These are phyloP conservation scores for Euphorbia peplus DNA, from an alignment of 345 rosid genomes.

Conservation along the genomic window DNA sequence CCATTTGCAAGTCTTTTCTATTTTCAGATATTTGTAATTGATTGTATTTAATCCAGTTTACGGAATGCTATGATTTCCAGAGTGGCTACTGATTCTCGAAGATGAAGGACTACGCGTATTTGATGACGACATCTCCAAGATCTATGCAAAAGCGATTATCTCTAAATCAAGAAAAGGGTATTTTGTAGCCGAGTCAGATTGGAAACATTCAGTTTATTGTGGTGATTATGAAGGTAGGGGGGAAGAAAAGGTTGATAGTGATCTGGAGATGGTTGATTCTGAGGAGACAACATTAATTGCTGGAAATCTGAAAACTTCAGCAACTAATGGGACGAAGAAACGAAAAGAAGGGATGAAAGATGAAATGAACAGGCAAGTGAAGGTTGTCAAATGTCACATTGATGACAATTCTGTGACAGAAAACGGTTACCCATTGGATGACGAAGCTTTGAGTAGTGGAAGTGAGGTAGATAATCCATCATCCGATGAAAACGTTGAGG, in stretches of 20 bases:
- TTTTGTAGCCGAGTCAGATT: slow-evolving; percentile 6
- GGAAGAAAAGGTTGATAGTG: slow-evolving; percentile 19
- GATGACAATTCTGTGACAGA: slow-evolving; percentile 24
- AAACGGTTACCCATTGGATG: slow-evolving; percentile 16
- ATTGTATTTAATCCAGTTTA: slow-evolving; percentile 5
- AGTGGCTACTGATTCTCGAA: slow-evolving; percentile 59
- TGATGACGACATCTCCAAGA: slow-evolving; percentile 41
- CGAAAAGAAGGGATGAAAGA: slow-evolving; percentile 53
- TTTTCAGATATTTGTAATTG: background rate
- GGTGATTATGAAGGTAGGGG: no score
- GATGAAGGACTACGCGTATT: slow-evolving; percentile 59
- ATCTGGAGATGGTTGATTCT: slow-evolving; percentile 37
- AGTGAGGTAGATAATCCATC: slow-evolving; percentile 42
- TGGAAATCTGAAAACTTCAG: slow-evolving; percentile 19
- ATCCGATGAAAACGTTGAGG: slow-evolving; percentile 31
- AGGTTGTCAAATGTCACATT: slow-evolving; percentile 43
- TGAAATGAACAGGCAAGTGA: slow-evolving; percentile 43
- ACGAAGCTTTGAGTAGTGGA: slow-evolving; percentile 35
- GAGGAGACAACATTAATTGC: slow-evolving; percentile 14
- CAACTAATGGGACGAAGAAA: slow-evolving; percentile 45
- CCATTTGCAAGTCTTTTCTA: background rate
- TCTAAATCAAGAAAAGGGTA: slow-evolving; percentile 38
- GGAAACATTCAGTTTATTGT: no score
- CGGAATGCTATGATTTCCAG: slow-evolving; percentile 36
- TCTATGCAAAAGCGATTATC: slow-evolving; percentile 45